Base-by-base conservation (phyloP, 2,329 filamentous ascomycete genomes). In the Paecilomyces sp. region DNA sequence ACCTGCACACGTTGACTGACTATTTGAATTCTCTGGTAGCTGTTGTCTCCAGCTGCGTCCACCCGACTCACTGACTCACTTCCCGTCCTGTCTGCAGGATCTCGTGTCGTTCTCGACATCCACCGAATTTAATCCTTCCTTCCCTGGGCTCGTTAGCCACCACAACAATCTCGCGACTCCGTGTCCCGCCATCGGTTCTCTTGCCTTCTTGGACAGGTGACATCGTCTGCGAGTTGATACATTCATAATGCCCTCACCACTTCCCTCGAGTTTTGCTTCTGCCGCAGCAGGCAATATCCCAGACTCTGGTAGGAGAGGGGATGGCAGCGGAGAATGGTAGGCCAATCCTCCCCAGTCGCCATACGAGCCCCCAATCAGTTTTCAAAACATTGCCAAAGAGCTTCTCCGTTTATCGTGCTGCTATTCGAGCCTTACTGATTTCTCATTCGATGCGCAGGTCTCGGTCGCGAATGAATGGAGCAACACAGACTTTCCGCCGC, bases 241-340 rank as follows among this genome's bases (percentile, higher is more conserved):
- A 54, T 50, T 62, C 68, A 77, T 66, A 70, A 83, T 91, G 88
- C 85, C 88, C 79, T 85, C 87, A 74, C 87, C 89, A 79, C 84
- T 91, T 76, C 87, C 88, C 70, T 91, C 89, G 68, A 92, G 88
- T 82, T 92, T 92, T 79, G 89, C 89, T 74, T 91, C 89, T 72
- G 89, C 89, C 70, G 89, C 89, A 67, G 89, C 89, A 74, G 89
- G 89, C 76, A 88, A 90, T 76, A 87, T 83, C 69, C 79, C 76
- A 81, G 73, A 86, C 74, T 77, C 84, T 82, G 75, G 82, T 82
- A 78, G 77, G 76, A 77, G 84, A 81, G 73, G 78, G 75, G 74
- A 85, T 74, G 78, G 79, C 65, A 84, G 84, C 74, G 87, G 85
- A 78, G 89, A 91, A 76, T 91, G 88, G 89, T 91, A 83, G 76